Conservation (phyloP, 2,329 filamentous ascomycete genomes). For the Nigrograna mackinnonii region DNA sequence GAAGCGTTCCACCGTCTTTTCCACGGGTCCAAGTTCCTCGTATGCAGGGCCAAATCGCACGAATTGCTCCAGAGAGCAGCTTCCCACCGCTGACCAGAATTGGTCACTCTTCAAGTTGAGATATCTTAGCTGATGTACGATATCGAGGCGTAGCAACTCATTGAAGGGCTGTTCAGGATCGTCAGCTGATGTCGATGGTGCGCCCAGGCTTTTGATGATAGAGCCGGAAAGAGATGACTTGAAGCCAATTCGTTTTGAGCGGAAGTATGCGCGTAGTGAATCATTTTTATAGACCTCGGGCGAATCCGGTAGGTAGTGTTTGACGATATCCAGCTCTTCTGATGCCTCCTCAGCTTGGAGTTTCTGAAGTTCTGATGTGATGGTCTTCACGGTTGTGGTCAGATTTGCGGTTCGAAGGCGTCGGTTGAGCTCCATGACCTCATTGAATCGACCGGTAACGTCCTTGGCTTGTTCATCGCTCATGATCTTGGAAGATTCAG, state of each 20-base stretch:
- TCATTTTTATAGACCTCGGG: constrained; percentile 69
- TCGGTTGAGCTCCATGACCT: constrained; percentile 96
- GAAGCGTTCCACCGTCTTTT: constrained; percentile 85
- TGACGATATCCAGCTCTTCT: constrained; percentile 86
- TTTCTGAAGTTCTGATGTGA: constrained; percentile 84
- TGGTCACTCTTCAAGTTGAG: constrained; percentile 81
- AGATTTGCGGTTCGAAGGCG: constrained; percentile 88
- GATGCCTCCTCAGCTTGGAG: constrained; percentile 87
- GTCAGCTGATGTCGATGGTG: constrained; percentile 56
- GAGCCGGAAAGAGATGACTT: constrained; percentile 80
- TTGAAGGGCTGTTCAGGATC: constrained; percentile 79
- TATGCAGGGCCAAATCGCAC: constrained; percentile 76
- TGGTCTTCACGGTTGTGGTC: constrained; percentile 91
- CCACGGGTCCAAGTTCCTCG: constrained; percentile 88
- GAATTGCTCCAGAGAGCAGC: constrained; percentile 79
- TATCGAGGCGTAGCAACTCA: constrained; percentile 65
- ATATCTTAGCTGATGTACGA: constrained; percentile 83
- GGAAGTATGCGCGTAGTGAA: constrained; percentile 83
- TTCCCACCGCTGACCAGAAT: constrained; percentile 78
- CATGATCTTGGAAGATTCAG: constrained; percentile 87
- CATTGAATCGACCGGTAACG: constrained; percentile 81
- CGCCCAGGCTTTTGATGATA: constrained; percentile 71
- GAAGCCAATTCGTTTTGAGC: constrained; percentile 86
- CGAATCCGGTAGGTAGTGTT: constrained; percentile 85
- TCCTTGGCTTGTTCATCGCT: constrained; percentile 93